phyloP scores from a whole-genome alignment of 129 eudicot genomes.

The Oenanthe sinensis region DNA sequence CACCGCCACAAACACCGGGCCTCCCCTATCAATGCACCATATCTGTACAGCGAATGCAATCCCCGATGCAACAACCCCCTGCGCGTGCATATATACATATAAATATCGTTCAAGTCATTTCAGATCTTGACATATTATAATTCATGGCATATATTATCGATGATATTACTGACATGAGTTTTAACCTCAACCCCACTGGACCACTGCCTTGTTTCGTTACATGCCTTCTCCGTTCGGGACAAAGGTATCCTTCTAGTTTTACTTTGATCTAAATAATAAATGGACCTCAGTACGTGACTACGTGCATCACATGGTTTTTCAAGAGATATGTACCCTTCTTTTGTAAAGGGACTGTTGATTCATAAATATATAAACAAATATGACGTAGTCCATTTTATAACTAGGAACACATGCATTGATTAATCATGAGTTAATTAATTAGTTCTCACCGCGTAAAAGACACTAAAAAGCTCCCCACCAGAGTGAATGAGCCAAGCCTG shows the following conservation, averaged over 20 bases:
- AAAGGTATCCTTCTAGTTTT: neutral
- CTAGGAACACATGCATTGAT: no score
- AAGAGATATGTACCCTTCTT: neutral
- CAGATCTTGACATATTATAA: neutral
- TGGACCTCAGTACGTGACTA: neutral
- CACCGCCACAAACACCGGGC: slow-evolving; percentile 96
- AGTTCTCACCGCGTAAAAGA: slow-evolving; percentile 67
- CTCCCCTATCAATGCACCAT: slow-evolving; percentile 99
- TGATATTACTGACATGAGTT: neutral
- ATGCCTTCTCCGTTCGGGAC: neutral
- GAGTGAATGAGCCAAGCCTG: slow-evolving; percentile 91
- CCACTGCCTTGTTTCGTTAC: neutral
- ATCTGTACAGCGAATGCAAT: slow-evolving; percentile 98
- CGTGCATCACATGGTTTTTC: neutral
- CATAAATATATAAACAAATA: no score
- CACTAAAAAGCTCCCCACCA: slow-evolving; percentile 86
- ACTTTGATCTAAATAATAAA: neutral
- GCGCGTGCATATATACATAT: slow-evolving; percentile 13
- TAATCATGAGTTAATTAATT: neutral
- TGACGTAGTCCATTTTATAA: no score
- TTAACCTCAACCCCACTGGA: neutral
- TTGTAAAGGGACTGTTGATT: no score
- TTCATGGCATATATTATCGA: neutral
- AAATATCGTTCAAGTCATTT: neutral
- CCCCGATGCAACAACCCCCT: slow-evolving; percentile 99